Evolutionary conservation across 495 filamentous ascomycete species (phyloP).

Genomic region (Aspergillus panamensis): DNA sequence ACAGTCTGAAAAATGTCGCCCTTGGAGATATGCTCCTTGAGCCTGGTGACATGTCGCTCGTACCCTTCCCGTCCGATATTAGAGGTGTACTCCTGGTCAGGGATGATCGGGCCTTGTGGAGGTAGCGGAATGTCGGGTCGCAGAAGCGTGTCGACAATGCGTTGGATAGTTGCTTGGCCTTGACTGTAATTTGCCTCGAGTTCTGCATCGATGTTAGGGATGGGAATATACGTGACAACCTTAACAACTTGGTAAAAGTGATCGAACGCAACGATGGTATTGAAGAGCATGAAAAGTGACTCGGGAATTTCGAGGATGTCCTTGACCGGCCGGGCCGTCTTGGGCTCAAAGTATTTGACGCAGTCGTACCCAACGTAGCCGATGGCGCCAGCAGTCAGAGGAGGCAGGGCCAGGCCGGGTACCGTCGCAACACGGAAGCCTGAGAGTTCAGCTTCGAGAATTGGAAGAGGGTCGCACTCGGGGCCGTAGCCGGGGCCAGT

Average conservation of each 20-base stretch:
- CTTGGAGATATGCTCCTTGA: constrained; percentile 83
- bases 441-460: constrained; percentile 73
- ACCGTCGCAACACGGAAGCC: constrained; percentile 73
- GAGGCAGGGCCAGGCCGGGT: constrained; percentile 75
- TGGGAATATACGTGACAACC: constrained; percentile 80
- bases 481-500: constrained; percentile 85
- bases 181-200: constrained; percentile 60
- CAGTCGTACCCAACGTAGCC: constrained; percentile 98
- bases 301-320: constrained; percentile 87
- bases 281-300: constrained; percentile 95
- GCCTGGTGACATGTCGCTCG: constrained; percentile 71
- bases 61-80: constrained; percentile 90
- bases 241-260: constrained; percentile 90
- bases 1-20: constrained; percentile 98
- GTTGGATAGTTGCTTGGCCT: constrained; percentile 58
- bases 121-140: constrained; percentile 74
- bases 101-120: constrained; percentile 65
- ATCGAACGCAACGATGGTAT: constrained; percentile 93
- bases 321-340: constrained; percentile 79
- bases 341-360: constrained; percentile 94
- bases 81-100: constrained; percentile 75
- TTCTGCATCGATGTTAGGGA: constrained; percentile 46
- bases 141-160: constrained; percentile 65
- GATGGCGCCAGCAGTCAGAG: constrained; percentile 85
- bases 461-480: constrained; percentile 74